Evolutionary conservation across 768 basidiomycete genomes (phyloP), one percentile per base, ranked within the genome.

Genomic region (Agaricus blazei): DNA sequence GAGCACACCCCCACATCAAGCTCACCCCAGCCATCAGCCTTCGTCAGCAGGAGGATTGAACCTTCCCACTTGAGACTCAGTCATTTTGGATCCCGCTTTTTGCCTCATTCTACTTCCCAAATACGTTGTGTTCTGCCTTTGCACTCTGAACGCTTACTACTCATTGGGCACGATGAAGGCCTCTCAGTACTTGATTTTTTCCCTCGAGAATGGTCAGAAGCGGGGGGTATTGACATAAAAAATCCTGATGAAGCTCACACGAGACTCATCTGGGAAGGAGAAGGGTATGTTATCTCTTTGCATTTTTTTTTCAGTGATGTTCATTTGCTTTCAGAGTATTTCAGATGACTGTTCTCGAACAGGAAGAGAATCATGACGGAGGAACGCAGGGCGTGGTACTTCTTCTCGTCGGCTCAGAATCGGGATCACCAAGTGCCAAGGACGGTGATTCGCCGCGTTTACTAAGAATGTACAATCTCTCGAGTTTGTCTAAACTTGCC

Each of bases 151-250:
- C 75, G 77, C 50, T 67, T 89, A 38, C 54, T 93, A n/a, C 78
- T 93, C 11, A 79, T 93, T 27, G 91, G 91, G 3, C 87, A 88
- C 54, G 86, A 90, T 58, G 77, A 84, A 56, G 91, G 91, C 2
- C 76, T 93, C 26, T 89, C 87, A 1, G 89, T 93, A 5, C 69
- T 93, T 48, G 86, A 93, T 63, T 85, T 90, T 82, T 89, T 85
- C 63, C 90, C 91, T 1, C 76, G 82, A 60, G 85, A 87, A 58
- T 85, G 81, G 82, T 72, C 72, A 24, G 83, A 81, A 19, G 58
- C 62, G n/a, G 81, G 80, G 1, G 70, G 68, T 2, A 66, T 77
- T 12, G 68, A 71, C 15, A 62, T 77, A 7, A 84, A 82, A 60
- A 85, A 84, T 4, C 89, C 90, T 3, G 78, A 80, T 41, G 90